A percentile compares a stretch with the other conserved stretches of the same genome.
These are phyloP conservation scores for Fusarium nematophilum DNA, from an alignment of 2,329 filamentous ascomycete species.

Conservation along the genomic window DNA sequence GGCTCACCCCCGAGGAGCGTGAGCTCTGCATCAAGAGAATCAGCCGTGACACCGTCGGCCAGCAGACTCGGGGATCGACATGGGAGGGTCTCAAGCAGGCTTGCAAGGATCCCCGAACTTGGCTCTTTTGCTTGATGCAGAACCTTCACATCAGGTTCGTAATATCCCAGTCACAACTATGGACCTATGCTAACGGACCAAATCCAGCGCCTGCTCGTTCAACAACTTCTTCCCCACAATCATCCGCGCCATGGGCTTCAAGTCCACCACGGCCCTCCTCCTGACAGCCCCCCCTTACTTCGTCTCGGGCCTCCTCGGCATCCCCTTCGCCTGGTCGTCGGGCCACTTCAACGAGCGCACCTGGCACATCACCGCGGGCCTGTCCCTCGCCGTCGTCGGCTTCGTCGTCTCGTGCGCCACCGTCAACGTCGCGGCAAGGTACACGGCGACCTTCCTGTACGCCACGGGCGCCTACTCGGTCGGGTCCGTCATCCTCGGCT, in stretches of 20 bases:
- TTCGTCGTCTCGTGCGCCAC: conserved; percentile 48
- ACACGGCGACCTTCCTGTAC: conserved; percentile 46
- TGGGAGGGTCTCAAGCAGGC: conserved; percentile 26
- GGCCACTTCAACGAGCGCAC: conserved; percentile 54
- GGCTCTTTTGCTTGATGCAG: conserved; percentile 30
- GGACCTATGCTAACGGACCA: neutral
- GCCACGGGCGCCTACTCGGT: conserved; percentile 49
- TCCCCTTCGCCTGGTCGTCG: conserved; percentile 40
- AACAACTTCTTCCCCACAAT: conserved; percentile 38
- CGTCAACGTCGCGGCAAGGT: conserved; percentile 42
- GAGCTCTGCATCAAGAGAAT: conserved; percentile 52
- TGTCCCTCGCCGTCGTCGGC: conserved; percentile 51
- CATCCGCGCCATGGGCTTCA: conserved; percentile 33
- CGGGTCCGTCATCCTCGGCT: conserved; percentile 54
- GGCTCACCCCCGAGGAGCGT: conserved; percentile 56
- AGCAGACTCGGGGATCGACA: conserved; percentile 15
- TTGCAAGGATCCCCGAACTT: conserved; percentile 21
- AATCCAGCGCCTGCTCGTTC: conserved; percentile 27
- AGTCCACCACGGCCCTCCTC: conserved; percentile 30
- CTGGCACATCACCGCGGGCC: conserved; percentile 45
- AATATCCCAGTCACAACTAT: neutral
- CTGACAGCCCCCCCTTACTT: conserved; percentile 42
- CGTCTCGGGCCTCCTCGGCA: conserved; percentile 13
- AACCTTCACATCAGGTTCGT: conserved; percentile 27
- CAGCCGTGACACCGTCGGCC: conserved; percentile 52